Conservation (phyloP, 441 rosid species). For the Brassica balearica region DNA sequence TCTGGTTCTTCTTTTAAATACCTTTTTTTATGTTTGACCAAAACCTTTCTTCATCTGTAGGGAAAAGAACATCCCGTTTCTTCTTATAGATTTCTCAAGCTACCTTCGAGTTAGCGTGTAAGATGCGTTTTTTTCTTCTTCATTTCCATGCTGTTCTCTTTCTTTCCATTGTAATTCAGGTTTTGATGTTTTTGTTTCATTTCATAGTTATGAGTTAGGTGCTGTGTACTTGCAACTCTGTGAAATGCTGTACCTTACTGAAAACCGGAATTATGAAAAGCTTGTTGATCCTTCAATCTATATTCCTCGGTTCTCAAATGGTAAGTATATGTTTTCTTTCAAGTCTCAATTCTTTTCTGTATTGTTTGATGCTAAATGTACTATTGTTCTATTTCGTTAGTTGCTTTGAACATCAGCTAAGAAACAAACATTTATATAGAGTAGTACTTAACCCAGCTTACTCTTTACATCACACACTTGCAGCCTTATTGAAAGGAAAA, state of each 20-base stretch:
- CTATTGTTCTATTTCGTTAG: conserved; percentile 13
- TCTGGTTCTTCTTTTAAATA: conserved; percentile 1
- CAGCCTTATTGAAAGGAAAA: conserved; percentile 74
- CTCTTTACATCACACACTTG: conserved; percentile 32
- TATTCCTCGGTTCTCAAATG: conserved; percentile 75
- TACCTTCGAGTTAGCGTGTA: conserved; percentile 82
- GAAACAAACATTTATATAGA: conserved; percentile 12
- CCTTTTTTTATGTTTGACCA: background rate
- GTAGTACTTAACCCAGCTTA: background rate
- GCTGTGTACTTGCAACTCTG: conserved; percentile 94
- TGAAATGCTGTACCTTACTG: conserved; percentile 65
- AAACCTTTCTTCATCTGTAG: conserved; percentile 53
- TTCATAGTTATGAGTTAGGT: conserved; percentile 93
- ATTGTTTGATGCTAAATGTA: conserved; percentile 30
- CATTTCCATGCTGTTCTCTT: background rate
- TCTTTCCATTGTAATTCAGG: conserved; percentile 19
- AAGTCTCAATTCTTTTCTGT: conserved; percentile 37
- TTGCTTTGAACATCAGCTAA: conserved; percentile 22
- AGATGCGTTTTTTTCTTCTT: conserved; percentile 43
- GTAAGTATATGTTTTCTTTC: conserved; percentile 68
- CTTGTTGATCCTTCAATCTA: conserved; percentile 94
- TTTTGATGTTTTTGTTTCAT: conserved; percentile 31
- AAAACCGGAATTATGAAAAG: conserved; percentile 62
- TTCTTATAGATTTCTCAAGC: conserved; percentile 91
- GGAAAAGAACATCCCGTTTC: conserved; percentile 72